Percentiles rank a stretch among this genome's conserved stretches.
Conservation (phyloP, 768 basidiomycete genomes). For the Leccinum truebloodii region DNA sequence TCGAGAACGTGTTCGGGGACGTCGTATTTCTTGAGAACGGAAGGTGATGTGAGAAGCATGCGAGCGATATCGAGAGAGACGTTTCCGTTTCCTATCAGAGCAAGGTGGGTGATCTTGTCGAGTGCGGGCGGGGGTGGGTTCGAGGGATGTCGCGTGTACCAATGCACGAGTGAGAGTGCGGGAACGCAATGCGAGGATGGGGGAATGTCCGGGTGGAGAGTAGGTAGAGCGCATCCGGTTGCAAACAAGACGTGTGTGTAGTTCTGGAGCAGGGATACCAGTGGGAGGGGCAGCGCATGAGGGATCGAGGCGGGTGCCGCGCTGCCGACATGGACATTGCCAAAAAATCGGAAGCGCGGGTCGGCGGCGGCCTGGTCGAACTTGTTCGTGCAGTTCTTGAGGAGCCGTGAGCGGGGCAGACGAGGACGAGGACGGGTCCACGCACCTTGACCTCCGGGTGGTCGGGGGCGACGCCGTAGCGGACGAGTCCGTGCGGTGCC, state of each 20-base stretch:
- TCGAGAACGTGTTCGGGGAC: slow-evolving; percentile 75
- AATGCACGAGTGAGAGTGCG: slow-evolving; percentile 85
- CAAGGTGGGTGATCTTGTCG: slow-evolving; percentile 66
- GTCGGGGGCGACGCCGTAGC: slow-evolving; percentile 97
- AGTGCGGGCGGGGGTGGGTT: slow-evolving; percentile 60
- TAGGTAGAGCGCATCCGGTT: slow-evolving; percentile 76
- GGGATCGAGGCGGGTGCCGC: slow-evolving; percentile 43
- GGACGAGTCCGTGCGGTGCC: slow-evolving; percentile 91
- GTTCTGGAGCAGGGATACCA: slow-evolving; percentile 59
- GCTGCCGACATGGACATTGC: slow-evolving; percentile 71
- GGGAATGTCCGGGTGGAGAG: slow-evolving; percentile 54
- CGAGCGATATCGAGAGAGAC: slow-evolving; percentile 92
- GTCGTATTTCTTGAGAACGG: slow-evolving; percentile 68
- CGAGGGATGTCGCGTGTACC: slow-evolving; percentile 94
- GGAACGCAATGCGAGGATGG: slow-evolving; percentile 56
- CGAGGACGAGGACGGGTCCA: neutral
- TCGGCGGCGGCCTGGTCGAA: slow-evolving; percentile 85
- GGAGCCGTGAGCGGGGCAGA: slow-evolving; percentile 11
- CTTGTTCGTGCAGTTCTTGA: slow-evolving; percentile 93
- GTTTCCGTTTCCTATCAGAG: slow-evolving; percentile 92
- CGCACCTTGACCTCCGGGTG: slow-evolving; percentile 94
- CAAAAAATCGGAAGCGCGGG: slow-evolving; percentile 84
- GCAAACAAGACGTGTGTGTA: slow-evolving; percentile 90
- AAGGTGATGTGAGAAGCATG: slow-evolving; percentile 76
- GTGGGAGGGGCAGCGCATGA: slow-evolving; percentile 56